phyloP scores from a whole-genome alignment of 352 stramenopile species.

The Pythium graminicola region DNA sequence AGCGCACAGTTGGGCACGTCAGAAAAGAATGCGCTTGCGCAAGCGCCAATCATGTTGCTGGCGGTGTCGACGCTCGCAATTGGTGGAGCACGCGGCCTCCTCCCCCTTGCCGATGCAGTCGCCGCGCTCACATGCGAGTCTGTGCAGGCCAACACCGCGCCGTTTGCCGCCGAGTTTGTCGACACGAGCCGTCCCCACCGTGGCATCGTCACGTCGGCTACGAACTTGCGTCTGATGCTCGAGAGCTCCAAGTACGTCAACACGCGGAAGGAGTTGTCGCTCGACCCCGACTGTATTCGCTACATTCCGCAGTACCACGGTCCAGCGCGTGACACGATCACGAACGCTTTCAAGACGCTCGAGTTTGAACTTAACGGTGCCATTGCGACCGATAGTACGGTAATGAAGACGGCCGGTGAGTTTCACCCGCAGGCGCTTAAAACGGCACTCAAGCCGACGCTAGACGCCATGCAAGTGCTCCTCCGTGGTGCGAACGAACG shows the following conservation, averaged over 20 bases:
- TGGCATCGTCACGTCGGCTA: conserved; percentile 78
- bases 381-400: conserved; percentile 28
- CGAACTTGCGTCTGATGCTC: conserved; percentile 82
- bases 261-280: conserved; percentile 31
- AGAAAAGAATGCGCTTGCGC: conserved; percentile 35
- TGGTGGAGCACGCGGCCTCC: conserved; percentile 51
- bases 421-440: conserved; percentile 65
- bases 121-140: conserved; percentile 81
- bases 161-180: conserved; percentile 83
- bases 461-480: conserved; percentile 52
- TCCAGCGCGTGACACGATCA: conserved; percentile 57
- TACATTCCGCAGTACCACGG: conserved; percentile 83
- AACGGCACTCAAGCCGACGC: conserved; percentile 44
- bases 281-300: conserved; percentile 38
- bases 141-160: conserved; percentile 43
- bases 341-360: conserved; percentile 59
- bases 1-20: conserved; percentile 25
- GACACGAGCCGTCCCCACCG: conserved; percentile 76
- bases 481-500: conserved; percentile 50
- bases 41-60: conserved; percentile 39
- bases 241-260: conserved; percentile 84
- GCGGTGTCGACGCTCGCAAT: conserved; percentile 48
- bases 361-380: conserved; percentile 67
- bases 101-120: conserved; percentile 65
- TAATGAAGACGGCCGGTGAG: conserved; percentile 18